These are phyloP conservation scores for Aspergillus melleus DNA, from an alignment of 2,329 filamentous ascomycete species.

Conservation along the genomic window DNA sequence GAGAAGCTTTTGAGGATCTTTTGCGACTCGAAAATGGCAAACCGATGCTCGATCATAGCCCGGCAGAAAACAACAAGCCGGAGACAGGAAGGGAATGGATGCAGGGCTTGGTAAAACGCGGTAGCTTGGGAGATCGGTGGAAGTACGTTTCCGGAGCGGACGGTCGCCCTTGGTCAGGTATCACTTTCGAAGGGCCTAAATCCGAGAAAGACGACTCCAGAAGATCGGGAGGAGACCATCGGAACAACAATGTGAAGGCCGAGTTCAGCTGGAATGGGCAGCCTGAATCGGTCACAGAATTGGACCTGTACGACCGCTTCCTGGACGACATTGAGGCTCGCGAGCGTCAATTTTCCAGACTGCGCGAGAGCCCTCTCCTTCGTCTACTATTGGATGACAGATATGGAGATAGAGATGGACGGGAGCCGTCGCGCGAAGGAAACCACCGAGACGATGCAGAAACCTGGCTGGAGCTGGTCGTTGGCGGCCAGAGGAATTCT, in stretches of 20 bases:
- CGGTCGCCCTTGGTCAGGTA: constrained; percentile 23
- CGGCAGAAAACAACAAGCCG: constrained; percentile 21
- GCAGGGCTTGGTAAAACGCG: constrained; percentile 40
- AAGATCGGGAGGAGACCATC: constrained; percentile 10
- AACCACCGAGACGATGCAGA: constrained; percentile 20
- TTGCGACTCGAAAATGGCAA: constrained; percentile 50
- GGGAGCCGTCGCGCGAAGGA: neutral
- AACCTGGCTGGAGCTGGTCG: constrained; percentile 30
- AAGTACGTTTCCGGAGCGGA: constrained; percentile 29
- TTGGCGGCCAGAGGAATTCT: constrained; percentile 25
- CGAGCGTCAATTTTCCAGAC: constrained; percentile 31
- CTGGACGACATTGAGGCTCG: constrained; percentile 39
- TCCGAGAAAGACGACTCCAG: constrained; percentile 14
- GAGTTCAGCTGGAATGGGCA: constrained; percentile 32
- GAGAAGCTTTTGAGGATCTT: constrained; percentile 61
- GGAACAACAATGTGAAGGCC: constrained; percentile 12
- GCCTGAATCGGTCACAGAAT: constrained; percentile 45
- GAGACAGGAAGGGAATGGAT: constrained; percentile 43
- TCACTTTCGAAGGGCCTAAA: constrained; percentile 20
- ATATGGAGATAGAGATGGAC: constrained; percentile 24
- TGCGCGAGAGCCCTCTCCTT: constrained; percentile 36
- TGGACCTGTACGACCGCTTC: constrained; percentile 56
- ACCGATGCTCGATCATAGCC: constrained; percentile 39
- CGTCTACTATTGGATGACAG: constrained; percentile 36
- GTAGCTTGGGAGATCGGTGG: constrained; percentile 44